Base-by-base conservation (phyloP, 2,329 filamentous ascomycete genomes). In the Claviceps sp. region DNA sequence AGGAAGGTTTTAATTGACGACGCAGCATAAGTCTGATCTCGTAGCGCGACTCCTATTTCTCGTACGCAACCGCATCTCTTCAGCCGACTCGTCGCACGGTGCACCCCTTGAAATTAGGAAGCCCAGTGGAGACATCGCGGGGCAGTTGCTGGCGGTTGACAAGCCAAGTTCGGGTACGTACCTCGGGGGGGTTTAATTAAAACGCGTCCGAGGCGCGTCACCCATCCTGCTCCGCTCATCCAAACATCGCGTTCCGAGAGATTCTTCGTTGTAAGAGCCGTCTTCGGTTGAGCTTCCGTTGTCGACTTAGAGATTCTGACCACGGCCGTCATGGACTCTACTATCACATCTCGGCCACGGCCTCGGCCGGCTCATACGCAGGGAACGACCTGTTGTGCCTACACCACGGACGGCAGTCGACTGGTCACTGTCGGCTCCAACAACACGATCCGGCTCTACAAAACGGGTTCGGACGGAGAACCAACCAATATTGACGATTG, bases 381-480 rank as follows among this genome's bases (percentile, higher is more conserved):
- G 51, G 94, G 94, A 57, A 81, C 82, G 53, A 97, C 94, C 2
- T 89, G 83, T 60, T 82, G 94, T 59, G 80, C 86, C 57, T 97
- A 97, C 69, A 96, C 90, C 1, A 87, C 89, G 6, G 84, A 95
- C 66, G 93, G 94, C 56, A 79, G 78, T 59, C 87, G 86, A 61
- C 77, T 98, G 53, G 81, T 97, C 58, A 97, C 93, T 11, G 90
- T 89, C 55, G 93, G 93, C 57, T 85, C 88, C 54, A 95, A 97
- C 71, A 94, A 94, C 63, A 89, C 88, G 7, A 89, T 95, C 62
- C 87, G 94, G 48, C 80, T 97, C 48, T 98, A 95, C 72, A 87
- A 85, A 59, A 93, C 90, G 14, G 89, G 88, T 54, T 93, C 86
- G 41, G 87, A 95, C 70, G 90, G 89, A 60, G 93, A 98, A 66